Base-by-base conservation (phyloP, 1,139 yeast genomes). In the Scheffersomyces segobiensis region DNA sequence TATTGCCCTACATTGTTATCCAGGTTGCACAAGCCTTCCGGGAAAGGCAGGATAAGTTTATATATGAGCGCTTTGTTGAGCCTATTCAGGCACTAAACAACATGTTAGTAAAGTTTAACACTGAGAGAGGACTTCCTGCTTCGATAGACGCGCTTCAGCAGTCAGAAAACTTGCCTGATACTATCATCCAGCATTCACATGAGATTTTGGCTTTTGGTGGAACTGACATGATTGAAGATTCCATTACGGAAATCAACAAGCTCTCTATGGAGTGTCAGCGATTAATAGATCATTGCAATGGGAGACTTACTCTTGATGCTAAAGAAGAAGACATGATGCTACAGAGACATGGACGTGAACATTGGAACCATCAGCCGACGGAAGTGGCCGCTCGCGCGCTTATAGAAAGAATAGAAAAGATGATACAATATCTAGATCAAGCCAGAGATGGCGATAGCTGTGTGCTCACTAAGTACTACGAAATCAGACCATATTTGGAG, bases 1-100 rank as follows among this genome's bases (percentile, higher is more conserved):
- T 93, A 19, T 68, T 91, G 2, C 97, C 97, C 0, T 84, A 84
- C 62, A 74, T 82, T 7, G 83, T 91, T 2, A 82, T 91, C 55
- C 91, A 89, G 64, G 82, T 86, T 1, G 85, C 91, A 0, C 86
- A 84, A 57, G 89, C 95, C 0, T 90, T 86, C 66, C 80, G 84
- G 57, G 93, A 88, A 60, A 79, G 93, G 63, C 87, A 87, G 59
- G 85, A 85, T 19, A 77, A 75, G 5, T 89, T 81, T 66, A 75
- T 89, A n/a, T 68, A 75, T 19, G 79, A 79, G 46, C 80, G 81
- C 55, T 70, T 92, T 32, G 70, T 79, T 0, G 74, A 76, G 3
- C 92, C 93, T 0, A 67, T 88, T 1, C 78, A 78, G 46, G 74
- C 82, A 3, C 70, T 90, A 52, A 83, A 84, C 53, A 77, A 77